Conservation (phyloP, 768 basidiomycete genomes). For the Panaeolus cyanescens region DNA sequence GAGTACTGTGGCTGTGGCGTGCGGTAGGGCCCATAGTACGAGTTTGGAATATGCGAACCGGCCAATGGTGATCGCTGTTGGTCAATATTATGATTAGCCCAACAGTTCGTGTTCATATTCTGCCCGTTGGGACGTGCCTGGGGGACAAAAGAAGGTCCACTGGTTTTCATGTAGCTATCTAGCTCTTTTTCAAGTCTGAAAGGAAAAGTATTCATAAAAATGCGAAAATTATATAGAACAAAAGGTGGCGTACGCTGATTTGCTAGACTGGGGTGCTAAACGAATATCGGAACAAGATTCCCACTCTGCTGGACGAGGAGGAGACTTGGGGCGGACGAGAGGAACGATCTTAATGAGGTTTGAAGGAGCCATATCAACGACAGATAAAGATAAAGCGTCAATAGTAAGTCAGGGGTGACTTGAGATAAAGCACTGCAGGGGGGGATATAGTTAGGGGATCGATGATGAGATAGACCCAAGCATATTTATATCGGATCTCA, state of each 20-base stretch:
- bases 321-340: not conserved
- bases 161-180: not conserved
- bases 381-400: not conserved
- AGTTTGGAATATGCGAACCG: not conserved
- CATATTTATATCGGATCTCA: not conserved
- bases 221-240: not conserved
- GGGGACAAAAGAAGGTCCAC: not conserved
- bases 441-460: not conserved
- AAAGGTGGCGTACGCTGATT: not conserved
- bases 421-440: not conserved
- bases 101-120: not conserved
- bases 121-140: not conserved
- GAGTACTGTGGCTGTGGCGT: not conserved
- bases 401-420: not conserved
- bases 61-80: not conserved
- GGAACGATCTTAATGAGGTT: not conserved
- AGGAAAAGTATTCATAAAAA: not conserved
- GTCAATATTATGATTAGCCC: not conserved
- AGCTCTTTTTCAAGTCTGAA: not conserved
- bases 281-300: not conserved
- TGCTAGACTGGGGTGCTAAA: not conserved
- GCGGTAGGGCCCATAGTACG: not conserved
- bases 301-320: not conserved
- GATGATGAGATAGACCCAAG: not conserved
- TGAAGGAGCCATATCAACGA: not conserved